Evolutionary conservation across 2,329 filamentous ascomycete genomes (phyloP), one percentile per base, ranked within the genome.

Genomic region (Cadophora luteo-olivacea): DNA sequence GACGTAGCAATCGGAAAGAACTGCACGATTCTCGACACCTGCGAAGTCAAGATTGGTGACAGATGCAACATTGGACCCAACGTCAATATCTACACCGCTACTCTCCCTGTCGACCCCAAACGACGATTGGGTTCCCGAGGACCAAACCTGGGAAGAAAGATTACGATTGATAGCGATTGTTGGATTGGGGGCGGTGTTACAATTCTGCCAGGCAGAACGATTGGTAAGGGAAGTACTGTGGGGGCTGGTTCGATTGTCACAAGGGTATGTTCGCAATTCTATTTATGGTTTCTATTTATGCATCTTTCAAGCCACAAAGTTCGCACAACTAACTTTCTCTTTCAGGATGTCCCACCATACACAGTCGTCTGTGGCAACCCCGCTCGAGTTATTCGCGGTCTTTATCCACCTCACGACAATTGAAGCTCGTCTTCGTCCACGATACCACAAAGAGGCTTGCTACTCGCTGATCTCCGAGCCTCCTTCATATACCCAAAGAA

Each of bases 21-120:
- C 75, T 97, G 94, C 79, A 90, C 89, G 32, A 91, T 98, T 76
- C 88, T 94, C 66, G 96, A 99, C 78, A 90, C 94, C n/a, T 92
- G 90, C 77, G 86, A 90, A 71, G 91, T 98, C 69, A 89, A 84
- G 58, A 94, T 98, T 75, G 94, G 94, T 2, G 88, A 92, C 70
- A 88, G 92, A 68, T 89, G 88, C 63, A 86, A 91, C 77, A 90
- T 94, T 72, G 93, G 93, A 2, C 92, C 93, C 0, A 93, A 94
- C 73, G 95, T 97, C 67, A 95, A 89, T 72, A 92, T 98, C 73
- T 92, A 93, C 77, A 94, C 92, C 19, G 88, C 90, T 41, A 91
- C 89, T 52, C 84, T 91, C 61, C 89, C 89, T 52, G 89, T 90
- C 16, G 93, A 97, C 77, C 88, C 91, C 33, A 89, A 91, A 78